Conservation (phyloP, 768 basidiomycete genomes). For the Leccinum incarnatum region DNA sequence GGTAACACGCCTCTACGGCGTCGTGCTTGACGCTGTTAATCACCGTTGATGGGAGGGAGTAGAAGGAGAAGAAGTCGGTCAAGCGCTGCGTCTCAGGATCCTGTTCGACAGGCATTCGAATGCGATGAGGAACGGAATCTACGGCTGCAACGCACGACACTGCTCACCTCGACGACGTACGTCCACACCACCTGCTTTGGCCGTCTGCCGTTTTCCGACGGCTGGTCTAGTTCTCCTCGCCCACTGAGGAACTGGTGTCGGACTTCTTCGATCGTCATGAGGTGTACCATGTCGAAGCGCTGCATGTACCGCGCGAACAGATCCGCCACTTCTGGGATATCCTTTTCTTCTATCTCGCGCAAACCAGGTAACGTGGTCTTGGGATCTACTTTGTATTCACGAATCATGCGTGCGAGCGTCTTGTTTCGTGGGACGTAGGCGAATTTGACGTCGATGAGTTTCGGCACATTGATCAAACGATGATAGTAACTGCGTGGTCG, state of each 20-base stretch:
- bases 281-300: constrained; percentile 79
- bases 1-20: constrained; percentile 86
- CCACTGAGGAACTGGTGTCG: constrained; percentile 89
- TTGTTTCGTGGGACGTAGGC: constrained; percentile 81
- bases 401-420: constrained; percentile 91
- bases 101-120: constrained; percentile 38
- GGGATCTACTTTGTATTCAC: constrained; percentile 63
- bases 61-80: constrained; percentile 97
- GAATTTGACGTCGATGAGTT: constrained; percentile 89
- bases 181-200: constrained; percentile 90
- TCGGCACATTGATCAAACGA: constrained; percentile 85
- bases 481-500: constrained; percentile 71
- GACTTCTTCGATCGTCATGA: constrained; percentile 74
- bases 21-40: constrained; percentile 73
- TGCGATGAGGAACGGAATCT: neutral
- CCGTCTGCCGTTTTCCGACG: constrained; percentile 40
- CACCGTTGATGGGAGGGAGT: constrained; percentile 91
- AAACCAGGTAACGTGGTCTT: constrained; percentile 57
- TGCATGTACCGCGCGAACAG: constrained; percentile 78
- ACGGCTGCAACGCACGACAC: constrained; percentile 27
- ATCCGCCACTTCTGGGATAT: constrained; percentile 66
- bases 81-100: constrained; percentile 78
- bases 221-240: constrained; percentile 50
- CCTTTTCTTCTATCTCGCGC: constrained; percentile 84
- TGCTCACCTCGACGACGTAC: constrained; percentile 84